Conservation (phyloP, 495 filamentous ascomycete genomes). For the Hypoxylon lienhwacheense region DNA sequence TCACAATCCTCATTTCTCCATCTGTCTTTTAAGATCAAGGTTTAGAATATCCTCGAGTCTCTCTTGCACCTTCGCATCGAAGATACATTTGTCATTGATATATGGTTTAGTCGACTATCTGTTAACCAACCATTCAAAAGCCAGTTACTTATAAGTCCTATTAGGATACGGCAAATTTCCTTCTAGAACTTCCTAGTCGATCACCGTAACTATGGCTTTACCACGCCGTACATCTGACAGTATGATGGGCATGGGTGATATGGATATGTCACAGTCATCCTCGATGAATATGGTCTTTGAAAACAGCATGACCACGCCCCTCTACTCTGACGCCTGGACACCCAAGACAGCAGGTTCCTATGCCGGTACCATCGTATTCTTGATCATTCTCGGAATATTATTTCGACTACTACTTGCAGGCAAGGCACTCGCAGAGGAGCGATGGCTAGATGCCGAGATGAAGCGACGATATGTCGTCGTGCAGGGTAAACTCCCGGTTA, state of each 20-base stretch:
- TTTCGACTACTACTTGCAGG: slow-evolving; percentile 70
- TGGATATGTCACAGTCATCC: slow-evolving; percentile 26
- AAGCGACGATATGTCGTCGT: slow-evolving; percentile 76
- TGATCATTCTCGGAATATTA: slow-evolving; percentile 70
- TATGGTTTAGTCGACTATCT: no score
- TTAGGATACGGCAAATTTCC: no score
- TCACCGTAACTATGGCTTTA: slow-evolving; percentile 6
- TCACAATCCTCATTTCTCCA: no score
- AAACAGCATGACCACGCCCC: slow-evolving; percentile 63
- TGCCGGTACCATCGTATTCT: slow-evolving; percentile 84
- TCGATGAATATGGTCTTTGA: slow-evolving; percentile 64
- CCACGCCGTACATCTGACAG: no score
- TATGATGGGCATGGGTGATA: slow-evolving; percentile 31
- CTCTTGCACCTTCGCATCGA: no score
- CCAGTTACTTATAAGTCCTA: no score
- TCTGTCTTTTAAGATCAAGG: no score
- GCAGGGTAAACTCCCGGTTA: slow-evolving; percentile 61
- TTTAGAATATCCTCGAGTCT: no score
- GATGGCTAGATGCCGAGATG: slow-evolving; percentile 63
- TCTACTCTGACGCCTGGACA: slow-evolving; percentile 75
- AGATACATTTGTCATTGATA: no score
- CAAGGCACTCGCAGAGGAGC: slow-evolving; percentile 56
- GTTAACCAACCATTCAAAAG: not conserved
- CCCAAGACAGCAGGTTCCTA: slow-evolving; percentile 69
- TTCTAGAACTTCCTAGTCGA: not conserved